Conservation (phyloP, 2,329 filamentous ascomycete genomes). For the Apiospora saccharicola region DNA sequence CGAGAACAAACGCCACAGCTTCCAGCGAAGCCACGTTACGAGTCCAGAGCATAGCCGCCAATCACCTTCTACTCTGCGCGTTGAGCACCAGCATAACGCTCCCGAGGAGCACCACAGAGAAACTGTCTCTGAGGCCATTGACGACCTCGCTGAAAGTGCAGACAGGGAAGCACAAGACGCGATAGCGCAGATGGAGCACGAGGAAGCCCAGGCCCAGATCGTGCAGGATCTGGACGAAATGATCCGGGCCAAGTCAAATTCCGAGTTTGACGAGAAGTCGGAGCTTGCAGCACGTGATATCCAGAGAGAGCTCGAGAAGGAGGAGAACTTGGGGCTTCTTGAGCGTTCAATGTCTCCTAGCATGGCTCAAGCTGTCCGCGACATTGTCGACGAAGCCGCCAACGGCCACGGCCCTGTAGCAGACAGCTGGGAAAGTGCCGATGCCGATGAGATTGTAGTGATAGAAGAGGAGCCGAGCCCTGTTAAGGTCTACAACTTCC, state of each 20-base stretch:
- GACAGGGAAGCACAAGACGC: conserved; percentile 69
- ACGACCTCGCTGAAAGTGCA: conserved; percentile 64
- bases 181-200: conserved; percentile 62
- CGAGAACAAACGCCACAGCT: conserved; percentile 50
- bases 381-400: conserved; percentile 63
- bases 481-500: conserved; percentile 91
- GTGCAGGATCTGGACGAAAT: conserved; percentile 57
- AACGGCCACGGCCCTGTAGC: conserved; percentile 69
- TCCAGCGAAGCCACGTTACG: conserved; percentile 52
- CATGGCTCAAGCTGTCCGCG: conserved; percentile 56
- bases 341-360: conserved; percentile 60
- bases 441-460: conserved; percentile 71
- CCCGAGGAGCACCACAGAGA: conserved; percentile 56
- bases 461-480: conserved; percentile 71
- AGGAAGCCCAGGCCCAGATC: conserved; percentile 57
- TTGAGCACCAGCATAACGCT: conserved; percentile 31
- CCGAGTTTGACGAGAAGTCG: conserved; percentile 60
- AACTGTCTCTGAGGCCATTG: conserved; percentile 75
- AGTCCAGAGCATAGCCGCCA: conserved; percentile 52
- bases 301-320: conserved; percentile 62
- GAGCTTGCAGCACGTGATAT: conserved; percentile 56
- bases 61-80: conserved; percentile 39
- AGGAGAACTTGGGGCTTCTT: conserved; percentile 59
- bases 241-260: conserved; percentile 58
- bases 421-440: conserved; percentile 93